Base-by-base conservation (phyloP, 352 stramenopile species). In the Phytophthora sansomeana region DNA sequence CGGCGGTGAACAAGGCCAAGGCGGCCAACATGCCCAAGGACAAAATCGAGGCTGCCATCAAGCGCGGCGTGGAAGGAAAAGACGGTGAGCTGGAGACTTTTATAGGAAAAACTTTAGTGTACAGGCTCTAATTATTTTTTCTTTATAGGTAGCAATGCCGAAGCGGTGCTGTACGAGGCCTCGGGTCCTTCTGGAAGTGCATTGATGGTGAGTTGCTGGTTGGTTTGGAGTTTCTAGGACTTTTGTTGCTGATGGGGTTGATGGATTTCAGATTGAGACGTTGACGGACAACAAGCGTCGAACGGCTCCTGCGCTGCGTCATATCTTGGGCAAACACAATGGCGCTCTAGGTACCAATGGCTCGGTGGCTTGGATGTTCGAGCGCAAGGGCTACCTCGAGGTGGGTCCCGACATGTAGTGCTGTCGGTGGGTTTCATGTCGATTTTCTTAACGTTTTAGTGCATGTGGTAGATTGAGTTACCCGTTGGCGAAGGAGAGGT, bases 341-440 rank as follows among this genome's bases (percentile, higher is more conserved):
- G 84, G 87, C 42, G 71, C 75, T 43, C 60, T 95, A 21, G 86
- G 83, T 28, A 91, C 82, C n/a, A 94, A 74, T 51, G 83, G 86
- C 36, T 93, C 86, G 7, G 86, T 95, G 11, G 80, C 85, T 6
- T 95, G 87, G 87, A 93, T 92, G 84, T 95, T 92, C 52, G 83
- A 93, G 58, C 83, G 72, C 71, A 95, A 95, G 67, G 87, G 87
- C 10, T 95, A 93, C 65, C 65, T 95, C 26, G 84, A 95, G 77
- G 85, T 94, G 43, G 29, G 21, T 17, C 17, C 36, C n/a, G n/a
- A 46, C 28, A 28, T 10, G 39, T 16, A 42, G 13, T 10, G n/a
- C 10, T n/a, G 16, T n/a, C 10, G 33, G 16, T 46, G 7, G 39
- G 24, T 28, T 14, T 35, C 5, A 9, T 24, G 21, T 28, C 28